Evolutionary conservation across 2,329 filamentous ascomycete genomes (phyloP).

Genomic region (Alternaria burnsii): DNA sequence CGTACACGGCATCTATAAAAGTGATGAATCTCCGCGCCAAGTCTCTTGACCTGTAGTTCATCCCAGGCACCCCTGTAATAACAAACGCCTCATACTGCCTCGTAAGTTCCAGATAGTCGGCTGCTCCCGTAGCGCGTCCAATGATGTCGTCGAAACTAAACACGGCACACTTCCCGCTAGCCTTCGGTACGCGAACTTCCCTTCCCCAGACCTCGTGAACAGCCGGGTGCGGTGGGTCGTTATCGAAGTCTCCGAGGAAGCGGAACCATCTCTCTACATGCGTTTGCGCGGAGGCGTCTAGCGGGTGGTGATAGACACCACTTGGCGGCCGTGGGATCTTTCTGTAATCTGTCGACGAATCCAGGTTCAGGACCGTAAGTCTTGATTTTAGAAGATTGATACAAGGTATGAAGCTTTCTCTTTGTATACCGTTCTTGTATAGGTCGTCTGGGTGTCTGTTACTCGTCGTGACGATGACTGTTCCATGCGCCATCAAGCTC

Average conservation of each 20-base stretch:
- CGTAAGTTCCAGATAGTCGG: slow-evolving; percentile 93
- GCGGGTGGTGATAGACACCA: slow-evolving; percentile 90
- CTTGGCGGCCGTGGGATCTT: slow-evolving; percentile 94
- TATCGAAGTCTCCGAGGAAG: slow-evolving; percentile 85
- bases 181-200: slow-evolving; percentile 84
- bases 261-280: slow-evolving; percentile 96
- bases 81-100: slow-evolving; percentile 92
- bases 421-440: slow-evolving; percentile 97
- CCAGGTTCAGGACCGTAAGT: slow-evolving; percentile 89
- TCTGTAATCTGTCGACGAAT: slow-evolving; percentile 95
- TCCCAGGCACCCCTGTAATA: slow-evolving; percentile 88
- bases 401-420: slow-evolving; percentile 92
- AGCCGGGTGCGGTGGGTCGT: slow-evolving; percentile 78
- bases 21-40: slow-evolving; percentile 94
- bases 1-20: slow-evolving; percentile 96
- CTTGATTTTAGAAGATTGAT: slow-evolving; percentile 88
- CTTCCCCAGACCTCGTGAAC: slow-evolving; percentile 91
- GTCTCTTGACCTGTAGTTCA: slow-evolving; percentile 87
- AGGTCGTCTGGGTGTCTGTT: slow-evolving; percentile 96
- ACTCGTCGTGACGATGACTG: slow-evolving; percentile 93
- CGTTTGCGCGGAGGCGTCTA: slow-evolving; percentile 77
- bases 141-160: slow-evolving; percentile 96
- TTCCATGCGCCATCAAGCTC: slow-evolving; percentile 93
- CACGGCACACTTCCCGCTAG: slow-evolving; percentile 85
- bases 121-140: slow-evolving; percentile 85